Conservation (phyloP, 257 asterid species). For the Rhazya stricta region DNA sequence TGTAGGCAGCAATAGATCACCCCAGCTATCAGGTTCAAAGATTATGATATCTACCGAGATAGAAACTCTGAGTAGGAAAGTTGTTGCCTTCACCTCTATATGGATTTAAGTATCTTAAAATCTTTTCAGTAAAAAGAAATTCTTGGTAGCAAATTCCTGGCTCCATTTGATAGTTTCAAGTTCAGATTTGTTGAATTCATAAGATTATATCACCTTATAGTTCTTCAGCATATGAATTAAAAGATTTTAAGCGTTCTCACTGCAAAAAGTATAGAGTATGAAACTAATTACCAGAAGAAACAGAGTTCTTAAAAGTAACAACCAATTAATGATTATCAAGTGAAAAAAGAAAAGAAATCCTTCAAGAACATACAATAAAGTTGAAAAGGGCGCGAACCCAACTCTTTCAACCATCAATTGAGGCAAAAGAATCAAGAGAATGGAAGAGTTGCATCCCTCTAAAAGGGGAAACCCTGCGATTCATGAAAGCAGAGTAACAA, state of each 20-base stretch:
- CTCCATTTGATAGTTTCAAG: not conserved
- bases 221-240: not conserved
- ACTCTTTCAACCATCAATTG: conserved; percentile 1
- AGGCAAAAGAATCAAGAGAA: not conserved
- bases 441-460: not conserved
- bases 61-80: not conserved
- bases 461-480: not conserved
- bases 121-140: not conserved
- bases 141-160: not conserved
- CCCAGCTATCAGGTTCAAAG: not conserved
- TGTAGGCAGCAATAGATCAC: not conserved
- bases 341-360: not conserved
- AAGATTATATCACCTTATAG: not conserved
- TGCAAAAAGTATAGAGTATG: not conserved
- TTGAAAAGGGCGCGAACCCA: not conserved
- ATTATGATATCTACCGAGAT: not conserved
- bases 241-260: not conserved
- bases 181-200: not conserved
- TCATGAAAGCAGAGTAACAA: not conserved
- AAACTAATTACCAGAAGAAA: too few species aligned
- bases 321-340: not conserved
- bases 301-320: not conserved
- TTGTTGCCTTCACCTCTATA: not conserved
- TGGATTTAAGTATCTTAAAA: not conserved
- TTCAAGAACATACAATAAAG: not conserved